Base-by-base conservation (phyloP, 2,329 filamentous ascomycete genomes). In the Drechslera avenae region DNA sequence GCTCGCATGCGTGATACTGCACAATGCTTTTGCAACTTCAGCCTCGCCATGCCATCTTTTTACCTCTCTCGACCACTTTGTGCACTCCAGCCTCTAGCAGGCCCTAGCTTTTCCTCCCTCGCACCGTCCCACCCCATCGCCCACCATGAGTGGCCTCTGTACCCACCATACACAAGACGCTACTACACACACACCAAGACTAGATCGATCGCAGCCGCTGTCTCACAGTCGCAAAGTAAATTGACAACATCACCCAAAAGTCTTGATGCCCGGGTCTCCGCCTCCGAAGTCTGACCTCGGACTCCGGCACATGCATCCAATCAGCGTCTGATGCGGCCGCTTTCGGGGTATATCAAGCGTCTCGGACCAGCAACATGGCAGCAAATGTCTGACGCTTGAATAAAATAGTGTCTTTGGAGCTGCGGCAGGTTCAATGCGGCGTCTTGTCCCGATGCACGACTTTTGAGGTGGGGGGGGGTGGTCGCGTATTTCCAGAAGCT, bases 191-290 rank as follows among this genome's bases (percentile, higher is more conserved):
- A 30, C 19, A 33, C 35, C 21, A 39, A 26, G 13, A 28, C 19
- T 34, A 37, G 18, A 19, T 32, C 33, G 31, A 42, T 28, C 9
- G 9, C 26, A 39, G 36, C 34, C 40, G 19, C 34, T 12, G 12
- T 48, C 28, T 44, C 34, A 18, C 30, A 17, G 19, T 35, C 17
- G 28, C 30, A 17, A 35, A 30, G 26, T 7, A 35, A 30, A 31
- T 7, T 36, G 33, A 33, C 44, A 39, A 21, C 17, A 33, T n/a
- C 32, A 16, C 41, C 26, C 46, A 12, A 13, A 28, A 36, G 41
- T 26, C 26, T 37, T 48, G 26, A 42, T 55, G 52, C 44, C 54
- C 62, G 62, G 62, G 46, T 63, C 62, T 62, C 62, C 62, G 56
- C 62, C 58, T 52, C 56, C 56, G 52, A 49, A 28, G 36, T 21